phyloP scores from a whole-genome alignment of 352 stramenopile genomes.

The Phytophthora pistaciae region DNA sequence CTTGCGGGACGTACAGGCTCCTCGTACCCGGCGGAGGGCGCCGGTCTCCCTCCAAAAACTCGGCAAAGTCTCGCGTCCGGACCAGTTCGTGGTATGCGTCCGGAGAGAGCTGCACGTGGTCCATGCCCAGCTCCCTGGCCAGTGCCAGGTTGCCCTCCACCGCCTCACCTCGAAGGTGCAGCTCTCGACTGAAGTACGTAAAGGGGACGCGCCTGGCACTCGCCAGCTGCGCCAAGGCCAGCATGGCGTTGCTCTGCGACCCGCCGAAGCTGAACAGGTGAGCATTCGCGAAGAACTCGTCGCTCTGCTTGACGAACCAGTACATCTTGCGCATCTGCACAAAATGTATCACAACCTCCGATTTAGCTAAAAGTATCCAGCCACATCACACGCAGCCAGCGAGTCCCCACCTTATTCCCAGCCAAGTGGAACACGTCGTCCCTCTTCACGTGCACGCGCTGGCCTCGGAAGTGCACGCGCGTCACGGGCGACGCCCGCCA shows the following conservation, averaged over 20 bases:
- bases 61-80: conserved; percentile 47
- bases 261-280: conserved; percentile 85
- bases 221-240: conserved; percentile 85
- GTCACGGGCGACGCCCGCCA: conserved; percentile 62
- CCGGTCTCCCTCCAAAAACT: conserved; percentile 17
- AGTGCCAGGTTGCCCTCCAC: conserved; percentile 55
- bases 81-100: conserved; percentile 60
- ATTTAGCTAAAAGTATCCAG: background rate
- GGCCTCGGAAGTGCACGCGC: conserved; percentile 68
- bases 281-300: conserved; percentile 57
- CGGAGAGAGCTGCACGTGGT: conserved; percentile 56
- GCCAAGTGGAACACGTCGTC: conserved; percentile 86
- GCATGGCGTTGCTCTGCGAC: conserved; percentile 89
- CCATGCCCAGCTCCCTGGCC: conserved; percentile 69
- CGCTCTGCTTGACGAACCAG: conserved; percentile 76
- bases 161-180: conserved; percentile 23
- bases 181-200: conserved; percentile 82
- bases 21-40: conserved; percentile 15
- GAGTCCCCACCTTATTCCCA: conserved; percentile 75
- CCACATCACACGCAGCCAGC: background rate
- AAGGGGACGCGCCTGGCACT: conserved; percentile 76
- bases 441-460: conserved; percentile 84
- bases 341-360: conserved; percentile 3
- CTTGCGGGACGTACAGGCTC: conserved; percentile 69
- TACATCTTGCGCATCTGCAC: conserved; percentile 87